These are phyloP conservation scores for Penicillium digitatum DNA, from an alignment of 2,329 filamentous ascomycete species.

Conservation along the genomic window DNA sequence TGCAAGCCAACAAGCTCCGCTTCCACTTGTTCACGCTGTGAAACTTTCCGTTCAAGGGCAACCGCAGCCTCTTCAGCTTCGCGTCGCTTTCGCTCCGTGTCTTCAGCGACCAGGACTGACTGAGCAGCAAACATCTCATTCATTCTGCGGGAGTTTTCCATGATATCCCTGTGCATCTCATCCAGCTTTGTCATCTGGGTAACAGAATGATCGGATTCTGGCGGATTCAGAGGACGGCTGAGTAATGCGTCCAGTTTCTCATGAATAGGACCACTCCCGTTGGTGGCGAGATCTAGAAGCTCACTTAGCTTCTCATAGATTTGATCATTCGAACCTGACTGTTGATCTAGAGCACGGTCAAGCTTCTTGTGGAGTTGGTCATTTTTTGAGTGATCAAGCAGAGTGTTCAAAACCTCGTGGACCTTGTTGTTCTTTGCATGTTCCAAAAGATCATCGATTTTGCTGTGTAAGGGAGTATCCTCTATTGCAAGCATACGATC, in stretches of 20 bases:
- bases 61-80: slow-evolving; percentile 75
- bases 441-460: slow-evolving; percentile 49
- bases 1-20: slow-evolving; percentile 48
- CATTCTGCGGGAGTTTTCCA: slow-evolving; percentile 77
- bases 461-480: slow-evolving; percentile 59
- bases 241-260: slow-evolving; percentile 43
- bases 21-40: slow-evolving; percentile 62
- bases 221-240: slow-evolving; percentile 51
- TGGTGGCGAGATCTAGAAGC: slow-evolving; percentile 35
- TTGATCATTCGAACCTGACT: slow-evolving; percentile 32
- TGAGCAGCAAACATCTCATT: slow-evolving; percentile 59
- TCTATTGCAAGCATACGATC: slow-evolving; percentile 44
- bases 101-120: slow-evolving; percentile 58
- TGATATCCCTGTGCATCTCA: slow-evolving; percentile 82
- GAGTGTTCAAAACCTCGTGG: slow-evolving; percentile 55
- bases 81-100: slow-evolving; percentile 73
- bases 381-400: slow-evolving; percentile 49
- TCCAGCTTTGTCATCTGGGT: slow-evolving; percentile 78
- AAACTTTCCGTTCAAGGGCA: slow-evolving; percentile 70
- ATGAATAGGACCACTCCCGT: slow-evolving; percentile 29
- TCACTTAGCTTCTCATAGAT: slow-evolving; percentile 58
- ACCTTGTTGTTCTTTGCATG: slow-evolving; percentile 49
- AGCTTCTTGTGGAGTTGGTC: slow-evolving; percentile 57
- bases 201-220: slow-evolving; percentile 65
- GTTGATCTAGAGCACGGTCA: slow-evolving; percentile 41